A percentile compares a stretch with the other conserved stretches of the same genome.
These are phyloP conservation scores for Spongispora temasekensis DNA, from an alignment of 1,284 basidiomycete species.

Conservation along the genomic window DNA sequence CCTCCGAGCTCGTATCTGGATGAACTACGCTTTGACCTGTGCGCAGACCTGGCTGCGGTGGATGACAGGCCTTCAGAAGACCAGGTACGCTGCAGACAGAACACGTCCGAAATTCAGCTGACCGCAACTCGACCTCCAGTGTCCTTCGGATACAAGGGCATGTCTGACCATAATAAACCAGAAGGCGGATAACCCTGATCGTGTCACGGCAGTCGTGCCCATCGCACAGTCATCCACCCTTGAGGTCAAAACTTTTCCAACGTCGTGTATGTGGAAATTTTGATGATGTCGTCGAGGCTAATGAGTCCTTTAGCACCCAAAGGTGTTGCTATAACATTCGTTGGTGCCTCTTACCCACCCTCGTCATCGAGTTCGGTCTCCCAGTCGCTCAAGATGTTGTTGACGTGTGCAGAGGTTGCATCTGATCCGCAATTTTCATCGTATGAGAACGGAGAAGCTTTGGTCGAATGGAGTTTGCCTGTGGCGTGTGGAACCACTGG, in stretches of 20 bases:
- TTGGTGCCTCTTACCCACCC: slow-evolving; percentile 62
- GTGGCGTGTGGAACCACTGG: slow-evolving; percentile 49
- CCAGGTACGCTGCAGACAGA: slow-evolving; percentile 53
- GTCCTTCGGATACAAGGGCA: slow-evolving; percentile 63
- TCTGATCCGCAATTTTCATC: slow-evolving; percentile 54
- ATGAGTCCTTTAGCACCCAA: slow-evolving; percentile 33
- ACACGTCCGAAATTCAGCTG: background rate
- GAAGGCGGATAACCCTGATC: slow-evolving; percentile 53
- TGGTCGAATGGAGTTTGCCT: slow-evolving; percentile 60
- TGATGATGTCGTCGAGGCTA: background rate
- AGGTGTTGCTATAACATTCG: slow-evolving; percentile 59
- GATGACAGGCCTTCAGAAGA: slow-evolving; percentile 55
- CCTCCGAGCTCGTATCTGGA: slow-evolving; percentile 55
- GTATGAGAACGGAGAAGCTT: slow-evolving; percentile 58
- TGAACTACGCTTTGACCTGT: slow-evolving; percentile 56
- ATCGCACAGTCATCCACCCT: slow-evolving; percentile 52
- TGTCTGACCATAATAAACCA: slow-evolving; percentile 69
- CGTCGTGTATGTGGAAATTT: slow-evolving; percentile 47
- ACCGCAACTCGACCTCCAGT: slow-evolving; percentile 45
- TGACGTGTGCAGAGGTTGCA: slow-evolving; percentile 53
- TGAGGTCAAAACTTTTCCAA: slow-evolving; percentile 40
- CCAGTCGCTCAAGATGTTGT: slow-evolving; percentile 61
- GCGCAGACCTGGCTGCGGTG: slow-evolving; percentile 53
- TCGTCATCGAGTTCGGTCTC: slow-evolving; percentile 39
- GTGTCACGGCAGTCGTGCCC: slow-evolving; percentile 67